These are phyloP conservation scores for Fraxinus anomala DNA, from an alignment of 257 asterid species.

Conservation along the genomic window DNA sequence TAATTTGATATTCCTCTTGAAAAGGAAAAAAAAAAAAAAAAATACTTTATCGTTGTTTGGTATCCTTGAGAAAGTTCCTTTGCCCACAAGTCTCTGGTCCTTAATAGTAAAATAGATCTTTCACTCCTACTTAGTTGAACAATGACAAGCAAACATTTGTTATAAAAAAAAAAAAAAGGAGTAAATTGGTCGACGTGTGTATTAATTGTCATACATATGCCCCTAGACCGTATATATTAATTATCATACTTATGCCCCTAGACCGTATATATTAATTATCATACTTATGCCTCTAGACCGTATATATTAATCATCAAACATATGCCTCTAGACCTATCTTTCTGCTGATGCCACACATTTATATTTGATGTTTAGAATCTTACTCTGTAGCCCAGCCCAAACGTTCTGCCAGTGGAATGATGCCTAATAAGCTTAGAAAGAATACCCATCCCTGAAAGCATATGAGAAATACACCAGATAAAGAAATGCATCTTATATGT, in stretches of 20 bases:
- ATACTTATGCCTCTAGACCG: neutral
- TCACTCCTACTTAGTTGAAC: neutral
- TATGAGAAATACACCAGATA: slow-evolving; percentile 18
- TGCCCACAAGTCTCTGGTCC: neutral
- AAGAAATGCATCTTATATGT: slow-evolving; percentile 9
- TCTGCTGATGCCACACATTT: neutral
- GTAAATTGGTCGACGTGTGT: neutral
- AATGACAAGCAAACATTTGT: neutral
- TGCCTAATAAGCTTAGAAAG: slow-evolving; percentile 66
- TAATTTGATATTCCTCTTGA: neutral
- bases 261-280: neutral
- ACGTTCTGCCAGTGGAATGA: slow-evolving; percentile 78
- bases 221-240: neutral
- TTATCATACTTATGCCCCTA: too few relatives aligned
- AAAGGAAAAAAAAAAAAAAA: neutral
- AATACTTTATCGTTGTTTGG: neutral
- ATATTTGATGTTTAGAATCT: slow-evolving; percentile 34
- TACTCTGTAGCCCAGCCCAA: slow-evolving; percentile 92
- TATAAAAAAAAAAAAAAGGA: neutral
- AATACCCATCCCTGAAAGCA: slow-evolving; percentile 74
- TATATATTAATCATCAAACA: neutral
- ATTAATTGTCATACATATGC: too few relatives aligned
- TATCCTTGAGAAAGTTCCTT: neutral
- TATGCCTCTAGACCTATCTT: neutral
- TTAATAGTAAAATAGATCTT: neutral